Conservation (phyloP, 441 rosid species). For the Raphanus hybrid region DNA sequence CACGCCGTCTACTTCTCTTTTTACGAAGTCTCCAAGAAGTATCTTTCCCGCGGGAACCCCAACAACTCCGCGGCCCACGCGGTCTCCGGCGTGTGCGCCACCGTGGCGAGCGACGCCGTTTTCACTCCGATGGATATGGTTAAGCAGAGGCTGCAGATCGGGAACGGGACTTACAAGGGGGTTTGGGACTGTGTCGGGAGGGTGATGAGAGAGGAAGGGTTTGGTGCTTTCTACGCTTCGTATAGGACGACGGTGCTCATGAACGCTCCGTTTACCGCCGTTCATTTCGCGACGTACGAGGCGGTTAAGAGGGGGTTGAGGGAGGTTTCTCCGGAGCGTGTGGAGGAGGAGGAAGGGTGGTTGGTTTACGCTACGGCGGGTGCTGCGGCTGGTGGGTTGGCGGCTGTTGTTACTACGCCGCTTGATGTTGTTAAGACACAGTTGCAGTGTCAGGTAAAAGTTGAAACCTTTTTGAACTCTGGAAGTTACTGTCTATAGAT, state of each 20-base stretch:
- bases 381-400: constrained; percentile 63
- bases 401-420: constrained; percentile 62
- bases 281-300: constrained; percentile 67
- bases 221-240: constrained; percentile 68
- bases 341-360: constrained; percentile 52
- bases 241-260: constrained; percentile 59
- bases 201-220: constrained; percentile 56
- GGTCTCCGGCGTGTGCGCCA: constrained; percentile 65
- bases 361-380: constrained; percentile 67
- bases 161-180: constrained; percentile 62
- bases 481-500: background rate
- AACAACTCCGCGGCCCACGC: constrained; percentile 77
- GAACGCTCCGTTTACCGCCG: constrained; percentile 59
- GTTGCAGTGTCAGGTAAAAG: constrained; percentile 67
- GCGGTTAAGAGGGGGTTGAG: constrained; percentile 52
- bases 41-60: constrained; percentile 63
- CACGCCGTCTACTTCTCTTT: constrained; percentile 90
- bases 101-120: constrained; percentile 64
- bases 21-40: constrained; percentile 73
- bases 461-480: background rate
- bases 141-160: constrained; percentile 49
- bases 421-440: constrained; percentile 76
- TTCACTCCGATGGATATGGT: constrained; percentile 91
- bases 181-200: constrained; percentile 57
- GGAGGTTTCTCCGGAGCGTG: constrained; percentile 53